Evolutionary conservation across 306 rosid species (phyloP), one percentile per base, ranked within the genome.

Genomic region (Lotus japonicus): DNA sequence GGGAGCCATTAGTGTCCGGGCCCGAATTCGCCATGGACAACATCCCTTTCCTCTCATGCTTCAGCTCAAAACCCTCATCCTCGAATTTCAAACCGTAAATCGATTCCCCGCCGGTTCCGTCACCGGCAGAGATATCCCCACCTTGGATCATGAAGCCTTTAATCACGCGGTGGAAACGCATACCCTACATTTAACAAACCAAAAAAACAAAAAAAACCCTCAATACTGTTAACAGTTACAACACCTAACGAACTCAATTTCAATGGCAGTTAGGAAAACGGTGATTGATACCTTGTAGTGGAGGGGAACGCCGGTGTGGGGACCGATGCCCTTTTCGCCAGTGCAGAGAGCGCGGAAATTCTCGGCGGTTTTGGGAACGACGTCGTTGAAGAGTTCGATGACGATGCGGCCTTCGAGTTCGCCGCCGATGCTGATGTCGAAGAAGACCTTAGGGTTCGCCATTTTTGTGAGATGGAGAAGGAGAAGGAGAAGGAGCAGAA

Each of bases 121-220:
- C 43, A 6, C 84, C 78, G 5, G 83, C 92, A 0, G 96, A 79
- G 51, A 85, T 78, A 75, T 90, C 94, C 5, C 96, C 96, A 2
- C 94, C 94, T 84, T 90, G 96, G 9, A 87, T 72, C 96, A 87
- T 90, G 68, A 87, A 87, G 4, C 94, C 94, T 60, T 82, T 90
- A 66, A 90, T 80, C 5, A 90, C 59, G 10, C 91, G 96, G 68
- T 90, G 96, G 66, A 90, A 90, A 45, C 84, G 1, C 1, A 51
- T 75, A 5, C 88, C 91, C 87, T 64, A 44, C 7, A 33, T 0
- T n/a, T 5, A 36, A 8, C 5, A 4, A 3, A 57, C 36, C 0
- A 31, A 31, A 31, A n/a, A n/a, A n/a, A n/a, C n/a, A n/a, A n/a
- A n/a, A n/a, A 26, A 0, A 26, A 4, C 33, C 23, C 23, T 21